phyloP scores from a whole-genome alignment of 257 asterid species.

The Lycium barbarum region DNA sequence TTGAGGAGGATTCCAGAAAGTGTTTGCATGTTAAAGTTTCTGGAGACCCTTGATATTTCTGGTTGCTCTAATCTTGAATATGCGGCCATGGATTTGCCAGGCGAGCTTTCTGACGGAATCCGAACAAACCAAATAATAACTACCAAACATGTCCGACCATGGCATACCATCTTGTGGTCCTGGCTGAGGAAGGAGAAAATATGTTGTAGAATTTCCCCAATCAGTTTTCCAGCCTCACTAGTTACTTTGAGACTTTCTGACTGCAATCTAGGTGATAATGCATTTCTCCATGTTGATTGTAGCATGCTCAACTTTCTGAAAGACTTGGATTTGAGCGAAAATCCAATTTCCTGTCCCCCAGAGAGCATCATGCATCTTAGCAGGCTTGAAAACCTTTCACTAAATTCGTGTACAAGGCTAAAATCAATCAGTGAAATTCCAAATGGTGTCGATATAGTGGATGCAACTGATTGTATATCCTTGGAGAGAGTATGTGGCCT shows the following conservation, averaged over 20 bases:
- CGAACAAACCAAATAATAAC: neutral
- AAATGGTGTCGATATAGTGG: neutral
- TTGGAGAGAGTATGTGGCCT: neutral
- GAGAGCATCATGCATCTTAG: constrained; percentile 21
- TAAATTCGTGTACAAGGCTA: constrained; percentile 20
- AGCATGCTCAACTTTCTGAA: constrained; percentile 4
- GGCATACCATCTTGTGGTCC: constrained; percentile 12
- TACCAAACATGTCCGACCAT: neutral
- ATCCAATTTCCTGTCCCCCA: neutral
- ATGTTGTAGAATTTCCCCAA: neutral
- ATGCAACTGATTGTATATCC: constrained; percentile 23
- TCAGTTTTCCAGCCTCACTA: constrained; percentile 24
- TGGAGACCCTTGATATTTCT: constrained; percentile 24
- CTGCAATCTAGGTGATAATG: constrained; percentile 27
- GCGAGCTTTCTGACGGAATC: constrained; percentile 16
- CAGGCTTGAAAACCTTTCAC: neutral
- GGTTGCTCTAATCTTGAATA: constrained; percentile 28
- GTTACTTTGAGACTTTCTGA: constrained; percentile 12
- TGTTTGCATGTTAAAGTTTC: constrained; percentile 21
- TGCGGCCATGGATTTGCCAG: neutral
- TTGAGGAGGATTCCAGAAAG: constrained; percentile 26
- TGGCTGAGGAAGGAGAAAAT: constrained; percentile 22
- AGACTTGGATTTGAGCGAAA: constrained; percentile 20
- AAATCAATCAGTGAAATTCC: neutral
- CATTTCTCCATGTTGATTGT: constrained; percentile 18